Conservation (phyloP, 225 moss, liverwort and hornwort species). For the Takakia lepidozioides region DNA sequence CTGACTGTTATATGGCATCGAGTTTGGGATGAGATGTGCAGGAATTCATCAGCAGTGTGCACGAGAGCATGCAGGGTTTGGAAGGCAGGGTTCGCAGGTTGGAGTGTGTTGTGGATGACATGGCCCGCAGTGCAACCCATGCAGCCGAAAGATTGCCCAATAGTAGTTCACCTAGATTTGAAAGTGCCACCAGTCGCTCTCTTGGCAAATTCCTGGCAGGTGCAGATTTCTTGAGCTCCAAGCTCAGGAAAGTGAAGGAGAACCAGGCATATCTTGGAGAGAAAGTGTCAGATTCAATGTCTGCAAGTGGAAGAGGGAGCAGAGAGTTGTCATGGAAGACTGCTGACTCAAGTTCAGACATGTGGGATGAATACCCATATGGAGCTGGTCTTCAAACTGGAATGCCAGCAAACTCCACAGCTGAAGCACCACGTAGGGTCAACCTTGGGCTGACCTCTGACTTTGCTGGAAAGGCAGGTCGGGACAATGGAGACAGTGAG, state of each 20-base stretch:
- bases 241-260: conserved; percentile 21
- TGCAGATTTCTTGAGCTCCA: conserved; percentile 44
- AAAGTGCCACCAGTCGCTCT: conserved; percentile 27
- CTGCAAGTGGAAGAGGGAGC: background rate
- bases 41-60: conserved; percentile 72
- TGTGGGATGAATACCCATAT: conserved; percentile 15
- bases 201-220: conserved; percentile 43
- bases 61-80: conserved; percentile 66
- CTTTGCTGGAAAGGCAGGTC: conserved; percentile 10
- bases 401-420: conserved; percentile 19
- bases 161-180: conserved; percentile 30
- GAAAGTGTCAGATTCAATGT: too few species aligned
- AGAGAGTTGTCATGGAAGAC: conserved; percentile 26
- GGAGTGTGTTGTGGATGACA: conserved; percentile 37
- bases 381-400: conserved; percentile 3
- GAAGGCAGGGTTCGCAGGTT: conserved; percentile 62
- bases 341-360: conserved; percentile 19
- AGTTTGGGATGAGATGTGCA: too few species aligned
- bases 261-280: background rate
- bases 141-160: conserved; percentile 31
- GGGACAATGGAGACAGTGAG: conserved; percentile 46
- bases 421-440: conserved; percentile 6
- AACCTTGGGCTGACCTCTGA: conserved; percentile 9
- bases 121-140: conserved; percentile 37
- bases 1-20: too few species aligned